These are phyloP conservation scores for Nematocida sp. DNA, from an alignment of 371 early-diverging fungal species.

Conservation along the genomic window DNA sequence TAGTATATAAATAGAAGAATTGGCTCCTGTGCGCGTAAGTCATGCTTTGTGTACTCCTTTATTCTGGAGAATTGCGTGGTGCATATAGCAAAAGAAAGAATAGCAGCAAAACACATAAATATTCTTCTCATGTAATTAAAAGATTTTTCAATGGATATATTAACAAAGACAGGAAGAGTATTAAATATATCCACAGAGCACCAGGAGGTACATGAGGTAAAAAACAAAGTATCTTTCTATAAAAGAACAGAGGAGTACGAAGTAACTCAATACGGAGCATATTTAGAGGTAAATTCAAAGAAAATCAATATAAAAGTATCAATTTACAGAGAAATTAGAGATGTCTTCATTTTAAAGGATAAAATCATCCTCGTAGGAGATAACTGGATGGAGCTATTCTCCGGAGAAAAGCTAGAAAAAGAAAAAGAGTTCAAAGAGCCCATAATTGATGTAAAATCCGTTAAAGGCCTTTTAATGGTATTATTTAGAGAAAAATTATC, in stretches of 20 bases:
- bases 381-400: slow-evolving; percentile 15
- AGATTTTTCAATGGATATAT: slow-evolving; percentile 29
- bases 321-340: slow-evolving; percentile 6
- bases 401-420: not conserved
- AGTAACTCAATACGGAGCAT: not conserved
- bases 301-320: slow-evolving; percentile 2
- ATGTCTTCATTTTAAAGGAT: slow-evolving; percentile 12
- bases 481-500: not conserved
- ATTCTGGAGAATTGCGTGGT: slow-evolving; percentile 4
- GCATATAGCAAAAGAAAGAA: slow-evolving; percentile 1
- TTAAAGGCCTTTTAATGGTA: not conserved
- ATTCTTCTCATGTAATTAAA: slow-evolving; percentile 11
- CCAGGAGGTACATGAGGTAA: not conserved
- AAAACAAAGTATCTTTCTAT: slow-evolving; percentile 13
- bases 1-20: slow-evolving; percentile 49
- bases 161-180: slow-evolving; percentile 22
- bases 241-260: slow-evolving; percentile 7
- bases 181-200: not conserved
- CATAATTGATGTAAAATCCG: not conserved
- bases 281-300: slow-evolving; percentile 19
- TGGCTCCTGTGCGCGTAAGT: slow-evolving; percentile 4
- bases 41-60: slow-evolving; percentile 10
- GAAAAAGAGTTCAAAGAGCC: slow-evolving; percentile 5
- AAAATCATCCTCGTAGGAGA: slow-evolving; percentile 20
- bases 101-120: slow-evolving; percentile 19